Percentiles rank a stretch among this genome's conserved stretches.
These are phyloP conservation scores for Oryza longistaminata DNA, from an alignment of 176 grass and related monocot genomes.

Conservation along the genomic window DNA sequence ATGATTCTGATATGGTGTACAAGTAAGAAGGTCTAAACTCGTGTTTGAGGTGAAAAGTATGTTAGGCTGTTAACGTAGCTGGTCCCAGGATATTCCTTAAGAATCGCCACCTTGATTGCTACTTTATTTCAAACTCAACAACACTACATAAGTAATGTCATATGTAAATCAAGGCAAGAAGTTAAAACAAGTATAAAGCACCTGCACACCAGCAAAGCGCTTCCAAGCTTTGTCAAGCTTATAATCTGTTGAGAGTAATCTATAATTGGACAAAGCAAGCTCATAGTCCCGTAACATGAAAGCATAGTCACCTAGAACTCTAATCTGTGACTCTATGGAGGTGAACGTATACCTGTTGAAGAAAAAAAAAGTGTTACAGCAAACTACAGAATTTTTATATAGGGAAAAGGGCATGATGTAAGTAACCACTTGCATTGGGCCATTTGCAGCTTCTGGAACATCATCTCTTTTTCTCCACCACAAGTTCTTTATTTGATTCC, in stretches of 20 bases:
- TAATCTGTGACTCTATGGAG: slow-evolving; percentile 96
- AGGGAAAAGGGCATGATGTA: slow-evolving; percentile 24
- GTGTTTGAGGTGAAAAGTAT: background rate
- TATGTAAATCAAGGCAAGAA: slow-evolving; percentile 9
- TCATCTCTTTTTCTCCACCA: slow-evolving; percentile 99
- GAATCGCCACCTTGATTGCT: background rate
- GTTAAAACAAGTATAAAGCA: slow-evolving; percentile 29
- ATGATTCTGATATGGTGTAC: background rate
- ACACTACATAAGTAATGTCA: background rate
- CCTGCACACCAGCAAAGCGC: slow-evolving; percentile 88
- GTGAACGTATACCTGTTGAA: slow-evolving; percentile 83
- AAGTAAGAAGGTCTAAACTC: slow-evolving; percentile 17
- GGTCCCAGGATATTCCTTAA: background rate
- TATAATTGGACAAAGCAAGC: slow-evolving; percentile 98
- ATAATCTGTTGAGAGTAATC: slow-evolving; percentile 91
- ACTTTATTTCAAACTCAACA: slow-evolving; percentile 15
- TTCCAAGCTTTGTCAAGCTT: slow-evolving; percentile 99
- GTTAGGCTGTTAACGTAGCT: background rate
- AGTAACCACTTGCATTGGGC: slow-evolving; percentile 66
- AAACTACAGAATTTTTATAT: slow-evolving; percentile 38
- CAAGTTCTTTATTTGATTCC: slow-evolving; percentile 98
- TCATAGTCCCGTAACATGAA: slow-evolving; percentile 98
- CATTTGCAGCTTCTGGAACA: slow-evolving; percentile 74
- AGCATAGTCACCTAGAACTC: slow-evolving; percentile 93
- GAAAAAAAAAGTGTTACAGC: slow-evolving; percentile 31